These are phyloP conservation scores for Hippophae rhamnoides DNA, from an alignment of 306 rosid species.

Conservation along the genomic window DNA sequence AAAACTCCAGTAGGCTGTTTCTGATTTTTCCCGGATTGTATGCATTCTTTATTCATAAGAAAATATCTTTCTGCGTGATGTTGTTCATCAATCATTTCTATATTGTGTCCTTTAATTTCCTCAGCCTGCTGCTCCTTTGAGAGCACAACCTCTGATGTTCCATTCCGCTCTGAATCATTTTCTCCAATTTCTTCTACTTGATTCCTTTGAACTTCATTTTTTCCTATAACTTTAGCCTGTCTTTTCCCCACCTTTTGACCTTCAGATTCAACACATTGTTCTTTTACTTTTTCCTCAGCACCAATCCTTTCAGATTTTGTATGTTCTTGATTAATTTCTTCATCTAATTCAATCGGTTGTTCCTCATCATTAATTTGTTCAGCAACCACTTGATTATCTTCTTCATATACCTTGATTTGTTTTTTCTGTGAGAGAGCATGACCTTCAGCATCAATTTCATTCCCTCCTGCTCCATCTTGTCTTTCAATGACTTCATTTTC, in stretches of 20 bases:
- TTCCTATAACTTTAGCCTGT: neutral
- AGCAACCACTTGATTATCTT: too few relatives aligned
- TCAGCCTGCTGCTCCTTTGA: neutral
- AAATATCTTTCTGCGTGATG: neutral
- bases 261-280: too few relatives aligned
- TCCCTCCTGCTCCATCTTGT: too few relatives aligned
- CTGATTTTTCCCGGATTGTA: neutral
- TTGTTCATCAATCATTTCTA: neutral
- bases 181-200: slow-evolving; percentile 3
- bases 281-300: too few relatives aligned
- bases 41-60: neutral
- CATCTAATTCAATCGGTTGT: too few relatives aligned
- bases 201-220: neutral
- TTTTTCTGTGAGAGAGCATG: too few relatives aligned
- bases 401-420: too few relatives aligned
- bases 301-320: too few relatives aligned
- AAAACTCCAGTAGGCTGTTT: neutral
- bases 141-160: slow-evolving; percentile 1
- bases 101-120: neutral
- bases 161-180: neutral
- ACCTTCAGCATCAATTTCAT: too few relatives aligned
- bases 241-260: neutral
- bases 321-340: too few relatives aligned
- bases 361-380: too few relatives aligned
- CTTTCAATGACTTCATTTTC: too few relatives aligned